phyloP scores from a whole-genome alignment of 2,329 filamentous ascomycete genomes.

The Diaporthe longicolla region DNA sequence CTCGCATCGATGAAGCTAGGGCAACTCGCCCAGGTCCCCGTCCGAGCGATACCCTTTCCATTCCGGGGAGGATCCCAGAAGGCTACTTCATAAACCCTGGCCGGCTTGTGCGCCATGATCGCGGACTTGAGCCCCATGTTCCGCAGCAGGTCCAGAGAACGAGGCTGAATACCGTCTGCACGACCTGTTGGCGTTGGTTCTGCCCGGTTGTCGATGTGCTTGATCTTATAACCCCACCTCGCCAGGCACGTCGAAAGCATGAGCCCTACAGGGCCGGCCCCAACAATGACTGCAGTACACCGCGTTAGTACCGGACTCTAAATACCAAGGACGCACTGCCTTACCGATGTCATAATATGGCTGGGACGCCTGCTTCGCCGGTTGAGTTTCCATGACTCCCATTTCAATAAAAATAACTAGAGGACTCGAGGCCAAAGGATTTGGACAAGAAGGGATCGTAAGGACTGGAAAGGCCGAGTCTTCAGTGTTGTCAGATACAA shows the following conservation, averaged over 20 bases:
- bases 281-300: conserved; percentile 78
- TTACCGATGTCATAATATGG: conserved; percentile 46
- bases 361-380: conserved; percentile 38
- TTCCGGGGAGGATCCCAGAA: conserved; percentile 77
- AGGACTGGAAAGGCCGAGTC: no score
- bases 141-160: conserved; percentile 86
- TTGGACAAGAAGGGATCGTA: no score
- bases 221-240: conserved; percentile 94
- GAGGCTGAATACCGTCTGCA: conserved; percentile 92
- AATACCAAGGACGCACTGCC: neutral
- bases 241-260: conserved; percentile 90
- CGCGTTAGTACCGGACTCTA: conserved; percentile 41
- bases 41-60: conserved; percentile 72
- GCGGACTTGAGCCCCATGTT: conserved; percentile 92
- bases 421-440: neutral
- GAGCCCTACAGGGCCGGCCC: conserved; percentile 89
- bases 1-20: conserved; percentile 84
- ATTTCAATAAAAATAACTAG: no score
- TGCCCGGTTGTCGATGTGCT: conserved; percentile 91
- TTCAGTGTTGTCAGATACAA: neutral
- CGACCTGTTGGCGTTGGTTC: conserved; percentile 89
- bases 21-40: conserved; percentile 87
- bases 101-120: conserved; percentile 90
- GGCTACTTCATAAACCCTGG: conserved; percentile 84
- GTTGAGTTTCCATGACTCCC: conserved; percentile 40